phyloP scores from a whole-genome alignment of 2,329 filamentous ascomycete genomes.

The Thelonectria olida region DNA sequence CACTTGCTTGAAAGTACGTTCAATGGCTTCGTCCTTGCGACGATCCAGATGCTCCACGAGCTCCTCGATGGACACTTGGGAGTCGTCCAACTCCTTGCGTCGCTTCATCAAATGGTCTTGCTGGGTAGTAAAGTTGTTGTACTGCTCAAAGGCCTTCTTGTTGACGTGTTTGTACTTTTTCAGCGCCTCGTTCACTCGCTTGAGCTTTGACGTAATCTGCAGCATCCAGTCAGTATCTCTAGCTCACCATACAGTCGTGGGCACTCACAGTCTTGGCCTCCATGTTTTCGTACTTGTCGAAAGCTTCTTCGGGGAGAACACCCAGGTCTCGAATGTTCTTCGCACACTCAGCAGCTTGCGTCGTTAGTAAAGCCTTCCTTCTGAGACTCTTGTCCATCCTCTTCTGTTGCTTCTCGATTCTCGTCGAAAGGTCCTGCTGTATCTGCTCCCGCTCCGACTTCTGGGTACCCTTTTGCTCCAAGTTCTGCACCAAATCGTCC shows the following conservation, averaged over 20 bases:
- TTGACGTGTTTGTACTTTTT: constrained; percentile 99
- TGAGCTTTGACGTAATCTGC: constrained; percentile 73
- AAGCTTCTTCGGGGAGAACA: constrained; percentile 91
- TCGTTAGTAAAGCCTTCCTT: constrained; percentile 81
- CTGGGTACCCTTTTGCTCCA: constrained; percentile 64
- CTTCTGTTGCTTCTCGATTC: constrained; percentile 88
- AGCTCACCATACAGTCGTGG: background rate
- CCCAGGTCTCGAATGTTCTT: constrained; percentile 93
- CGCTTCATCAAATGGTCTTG: constrained; percentile 87
- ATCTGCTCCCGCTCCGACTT: constrained; percentile 73
- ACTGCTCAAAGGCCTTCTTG: constrained; percentile 99
- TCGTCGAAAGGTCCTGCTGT: constrained; percentile 78
- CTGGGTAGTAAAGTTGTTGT: constrained; percentile 95
- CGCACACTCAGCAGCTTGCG: constrained; percentile 81
- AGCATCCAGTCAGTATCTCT: constrained; percentile 21
- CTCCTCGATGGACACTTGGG: constrained; percentile 87
- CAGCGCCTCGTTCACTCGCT: constrained; percentile 89
- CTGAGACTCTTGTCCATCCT: constrained; percentile 91
- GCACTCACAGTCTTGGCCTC: constrained; percentile 76
- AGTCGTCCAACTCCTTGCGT: constrained; percentile 85
- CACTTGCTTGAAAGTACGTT: constrained; percentile 98
- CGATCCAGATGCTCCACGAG: constrained; percentile 93
- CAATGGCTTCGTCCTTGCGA: constrained; percentile 96
- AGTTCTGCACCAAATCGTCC: constrained; percentile 59
- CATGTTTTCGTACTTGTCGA: constrained; percentile 88